Base-by-base conservation (phyloP, 2,329 filamentous ascomycete species). In the Orbilia ellipsospora region DNA sequence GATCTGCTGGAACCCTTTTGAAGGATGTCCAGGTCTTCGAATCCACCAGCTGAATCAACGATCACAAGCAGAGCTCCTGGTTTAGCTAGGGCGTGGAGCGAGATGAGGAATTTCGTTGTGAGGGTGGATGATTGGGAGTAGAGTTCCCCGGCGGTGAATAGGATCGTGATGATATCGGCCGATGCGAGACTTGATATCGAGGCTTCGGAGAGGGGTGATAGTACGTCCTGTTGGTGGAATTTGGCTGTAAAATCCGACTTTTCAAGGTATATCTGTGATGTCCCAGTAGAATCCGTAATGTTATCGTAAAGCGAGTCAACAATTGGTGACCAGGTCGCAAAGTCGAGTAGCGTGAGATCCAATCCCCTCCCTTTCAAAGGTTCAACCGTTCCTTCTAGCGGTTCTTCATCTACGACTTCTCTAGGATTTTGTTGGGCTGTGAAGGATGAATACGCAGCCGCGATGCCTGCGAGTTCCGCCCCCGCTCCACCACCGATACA, bases 81-180 rank as follows among this genome's bases (percentile, higher is more conserved):
- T 42, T 76, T 76, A 1, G 66, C 70, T 12, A 70, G 48, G 40
- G 73, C 40, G 28, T 76, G 73, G 4, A 97, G 83, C 0, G 84
- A 84, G 2, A 93, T 86, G 0, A 99, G 85, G 78, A 98, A 90
- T 2, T 85, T 84, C 0, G 94, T 96, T 0, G 94, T 93, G 78
- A 89, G 88, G 1, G 89, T 85, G 23, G 93, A 88, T 0, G 90
- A 92, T 0, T 88, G 85, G 0, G 92, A 90, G 84, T 97, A 98
- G 0, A 99, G 88, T 83, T 99, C 95, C 82, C 98, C 98, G 55
- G 98, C 87, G 0, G 94, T 97, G 85, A 98, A 99, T 83, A 98
- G 88, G 12, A 98, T 83, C 0, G 94, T 97, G 13, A 96, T 85
- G 0, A 97, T 83, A 2, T 86, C 78, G 8, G 86, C 84, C 42